These are phyloP conservation scores for Kodamaea plutei DNA, from an alignment of 1,139 yeast species.

Conservation along the genomic window DNA sequence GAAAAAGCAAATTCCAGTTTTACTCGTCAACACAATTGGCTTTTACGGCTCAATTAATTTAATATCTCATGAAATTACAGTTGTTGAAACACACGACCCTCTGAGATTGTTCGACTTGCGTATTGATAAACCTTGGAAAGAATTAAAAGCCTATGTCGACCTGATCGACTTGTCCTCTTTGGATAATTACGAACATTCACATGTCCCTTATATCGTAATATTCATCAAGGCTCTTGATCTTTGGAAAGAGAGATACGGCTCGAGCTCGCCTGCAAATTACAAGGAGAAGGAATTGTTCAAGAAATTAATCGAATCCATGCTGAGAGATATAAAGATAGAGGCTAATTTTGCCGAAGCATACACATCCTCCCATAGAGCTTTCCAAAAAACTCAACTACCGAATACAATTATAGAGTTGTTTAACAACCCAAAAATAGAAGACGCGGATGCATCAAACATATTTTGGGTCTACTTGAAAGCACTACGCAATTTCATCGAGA, in stretches of 20 bases:
- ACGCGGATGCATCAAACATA: constrained; percentile 18
- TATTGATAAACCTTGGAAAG: constrained; percentile 73
- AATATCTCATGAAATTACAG: constrained; percentile 49
- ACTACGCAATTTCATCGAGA: constrained; percentile 45
- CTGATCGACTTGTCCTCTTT: constrained; percentile 45
- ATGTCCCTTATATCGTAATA: constrained; percentile 71
- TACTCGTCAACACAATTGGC: constrained; percentile 53
- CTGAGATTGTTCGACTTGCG: constrained; percentile 65
- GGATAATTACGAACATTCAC: constrained; percentile 54
- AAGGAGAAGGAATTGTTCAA: constrained; percentile 50
- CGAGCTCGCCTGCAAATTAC: constrained; percentile 38
- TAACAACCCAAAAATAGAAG: constrained; percentile 16
- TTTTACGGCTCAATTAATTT: constrained; percentile 65
- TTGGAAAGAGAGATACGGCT: constrained; percentile 36
- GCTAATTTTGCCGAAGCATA: constrained; percentile 73
- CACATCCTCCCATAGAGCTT: constrained; percentile 52
- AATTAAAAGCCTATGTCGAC: constrained; percentile 51
- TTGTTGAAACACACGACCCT: constrained; percentile 73
- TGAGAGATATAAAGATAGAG: constrained; percentile 38
- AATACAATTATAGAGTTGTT: constrained; percentile 31
- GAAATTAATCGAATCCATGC: constrained; percentile 29
- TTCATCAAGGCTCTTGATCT: constrained; percentile 51
- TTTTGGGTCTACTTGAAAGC: constrained; percentile 67
- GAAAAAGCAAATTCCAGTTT: constrained; percentile 47
- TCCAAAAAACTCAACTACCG: constrained; percentile 40